Percentiles rank a stretch among this genome's conserved stretches.
phyloP scores from a whole-genome alignment of 169 alveolate genomes.

The Cyclospora cayetanensis region DNA sequence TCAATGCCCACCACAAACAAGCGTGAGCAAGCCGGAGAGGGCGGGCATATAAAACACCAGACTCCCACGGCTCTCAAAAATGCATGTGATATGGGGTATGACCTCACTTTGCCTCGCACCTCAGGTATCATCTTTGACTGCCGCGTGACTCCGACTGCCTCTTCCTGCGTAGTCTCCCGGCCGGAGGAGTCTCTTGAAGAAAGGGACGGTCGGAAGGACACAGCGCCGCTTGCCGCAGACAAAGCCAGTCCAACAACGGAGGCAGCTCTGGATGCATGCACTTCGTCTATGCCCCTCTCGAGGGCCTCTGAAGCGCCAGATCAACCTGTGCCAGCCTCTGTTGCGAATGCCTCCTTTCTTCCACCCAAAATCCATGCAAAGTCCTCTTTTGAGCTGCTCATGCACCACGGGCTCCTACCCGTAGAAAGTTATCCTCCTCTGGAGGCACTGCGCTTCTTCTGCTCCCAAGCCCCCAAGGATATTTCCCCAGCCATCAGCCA shows the following conservation, averaged over 20 bases:
- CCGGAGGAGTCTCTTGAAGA: background rate
- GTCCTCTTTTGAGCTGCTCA: slow-evolving; percentile 7
- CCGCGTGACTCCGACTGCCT: slow-evolving; percentile 17
- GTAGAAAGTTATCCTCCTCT: slow-evolving; percentile 31
- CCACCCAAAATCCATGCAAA: too few species aligned
- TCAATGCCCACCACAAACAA: background rate
- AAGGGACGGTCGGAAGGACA: background rate
- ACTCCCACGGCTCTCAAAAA: too few species aligned
- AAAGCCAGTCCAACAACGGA: too few species aligned
- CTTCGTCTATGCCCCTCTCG: too few species aligned
- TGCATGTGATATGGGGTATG: too few species aligned
- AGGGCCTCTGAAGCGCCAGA: too few species aligned
- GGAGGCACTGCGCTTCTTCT: slow-evolving; percentile 39
- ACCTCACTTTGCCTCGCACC: background rate
- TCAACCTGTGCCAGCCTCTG: background rate
- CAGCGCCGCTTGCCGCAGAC: background rate
- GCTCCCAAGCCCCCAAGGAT: slow-evolving; percentile 10
- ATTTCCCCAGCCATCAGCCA: slow-evolving; percentile 19
- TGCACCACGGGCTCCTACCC: slow-evolving; percentile 42
- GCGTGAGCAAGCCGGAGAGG: background rate
- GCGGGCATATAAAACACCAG: too few species aligned
- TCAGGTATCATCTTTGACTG: slow-evolving; percentile 57
- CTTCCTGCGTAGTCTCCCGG: background rate
- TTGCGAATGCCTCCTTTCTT: background rate
- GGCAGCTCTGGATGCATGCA: too few species aligned